These are phyloP conservation scores for Cubamyces sp. DNA, from an alignment of 768 basidiomycete genomes.

Conservation along the genomic window DNA sequence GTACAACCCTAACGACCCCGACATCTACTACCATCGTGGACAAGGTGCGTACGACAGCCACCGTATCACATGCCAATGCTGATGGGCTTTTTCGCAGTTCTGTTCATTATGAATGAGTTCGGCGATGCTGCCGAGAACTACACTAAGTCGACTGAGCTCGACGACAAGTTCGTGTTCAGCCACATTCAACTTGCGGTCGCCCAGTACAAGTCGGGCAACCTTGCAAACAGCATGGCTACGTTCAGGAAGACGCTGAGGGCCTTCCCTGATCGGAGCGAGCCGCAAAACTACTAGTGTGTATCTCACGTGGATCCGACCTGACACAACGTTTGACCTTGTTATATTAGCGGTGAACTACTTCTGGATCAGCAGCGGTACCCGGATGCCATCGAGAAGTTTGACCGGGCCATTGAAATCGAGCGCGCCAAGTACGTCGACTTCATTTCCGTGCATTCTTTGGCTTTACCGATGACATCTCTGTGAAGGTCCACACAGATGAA, in stretches of 20 bases:
- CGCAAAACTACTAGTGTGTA: slow-evolving; percentile 91
- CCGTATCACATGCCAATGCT: not conserved
- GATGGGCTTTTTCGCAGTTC: slow-evolving; percentile 50
- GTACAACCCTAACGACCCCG: slow-evolving; percentile 83
- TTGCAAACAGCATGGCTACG: slow-evolving; percentile 84
- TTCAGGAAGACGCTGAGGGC: slow-evolving; percentile 84
- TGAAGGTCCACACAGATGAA: slow-evolving; percentile 59
- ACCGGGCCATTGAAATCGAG: slow-evolving; percentile 88
- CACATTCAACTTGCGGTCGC: slow-evolving; percentile 98
- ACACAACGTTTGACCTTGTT: not conserved
- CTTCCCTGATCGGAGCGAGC: slow-evolving; percentile 88
- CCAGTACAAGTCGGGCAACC: slow-evolving; percentile 86
- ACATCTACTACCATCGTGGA: slow-evolving; percentile 98
- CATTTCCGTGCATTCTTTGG: not conserved
- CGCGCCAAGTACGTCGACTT: slow-evolving; percentile 58
- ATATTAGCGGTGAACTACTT: slow-evolving; percentile 83
- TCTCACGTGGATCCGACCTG: not conserved
- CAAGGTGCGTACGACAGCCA: slow-evolving; percentile 61
- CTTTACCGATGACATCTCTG: not conserved
- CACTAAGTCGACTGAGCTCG: slow-evolving; percentile 84
- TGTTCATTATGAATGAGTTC: slow-evolving; percentile 95
- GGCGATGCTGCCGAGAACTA: slow-evolving; percentile 88
- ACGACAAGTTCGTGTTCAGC: slow-evolving; percentile 89
- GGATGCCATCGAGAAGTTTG: slow-evolving; percentile 92
- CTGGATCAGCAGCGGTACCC: slow-evolving; percentile 88